phyloP scores from a whole-genome alignment of 2,329 filamentous ascomycete genomes.

The Xylariaceae sp. region DNA sequence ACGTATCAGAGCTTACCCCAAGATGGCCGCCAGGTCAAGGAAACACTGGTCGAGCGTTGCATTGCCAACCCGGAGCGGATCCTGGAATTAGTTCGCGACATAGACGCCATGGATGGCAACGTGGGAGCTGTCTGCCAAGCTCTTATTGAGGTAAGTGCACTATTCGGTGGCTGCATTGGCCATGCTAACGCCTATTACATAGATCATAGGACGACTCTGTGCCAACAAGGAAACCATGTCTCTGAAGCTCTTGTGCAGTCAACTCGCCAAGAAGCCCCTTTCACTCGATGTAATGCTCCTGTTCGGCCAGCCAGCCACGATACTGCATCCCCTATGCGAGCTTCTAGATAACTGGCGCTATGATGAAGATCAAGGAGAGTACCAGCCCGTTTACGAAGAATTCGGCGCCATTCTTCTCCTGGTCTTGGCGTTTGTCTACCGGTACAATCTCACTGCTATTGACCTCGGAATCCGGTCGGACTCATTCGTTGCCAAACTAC shows the following conservation, averaged over 20 bases:
- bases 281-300: constrained; percentile 70
- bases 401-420: constrained; percentile 73
- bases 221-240: constrained; percentile 71
- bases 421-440: constrained; percentile 67
- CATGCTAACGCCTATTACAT: neutral
- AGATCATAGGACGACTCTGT: constrained; percentile 66
- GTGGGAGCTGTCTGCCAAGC: constrained; percentile 79
- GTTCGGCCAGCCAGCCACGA: constrained; percentile 64
- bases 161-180: neutral
- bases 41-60: constrained; percentile 73
- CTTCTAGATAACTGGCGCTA: constrained; percentile 75
- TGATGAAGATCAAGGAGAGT: constrained; percentile 78
- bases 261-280: constrained; percentile 66
- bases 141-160: constrained; percentile 56
- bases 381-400: constrained; percentile 81
- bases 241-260: constrained; percentile 67
- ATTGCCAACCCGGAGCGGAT: constrained; percentile 68
- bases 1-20: constrained; percentile 73
- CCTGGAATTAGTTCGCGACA: constrained; percentile 69
- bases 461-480: constrained; percentile 60
- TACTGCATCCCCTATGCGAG: constrained; percentile 68
- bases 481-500: constrained; percentile 64
- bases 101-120: constrained; percentile 89
- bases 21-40: constrained; percentile 69
- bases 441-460: constrained; percentile 60